phyloP scores from a whole-genome alignment of 2,329 filamentous ascomycete genomes.

The Mariannaea elegans region DNA sequence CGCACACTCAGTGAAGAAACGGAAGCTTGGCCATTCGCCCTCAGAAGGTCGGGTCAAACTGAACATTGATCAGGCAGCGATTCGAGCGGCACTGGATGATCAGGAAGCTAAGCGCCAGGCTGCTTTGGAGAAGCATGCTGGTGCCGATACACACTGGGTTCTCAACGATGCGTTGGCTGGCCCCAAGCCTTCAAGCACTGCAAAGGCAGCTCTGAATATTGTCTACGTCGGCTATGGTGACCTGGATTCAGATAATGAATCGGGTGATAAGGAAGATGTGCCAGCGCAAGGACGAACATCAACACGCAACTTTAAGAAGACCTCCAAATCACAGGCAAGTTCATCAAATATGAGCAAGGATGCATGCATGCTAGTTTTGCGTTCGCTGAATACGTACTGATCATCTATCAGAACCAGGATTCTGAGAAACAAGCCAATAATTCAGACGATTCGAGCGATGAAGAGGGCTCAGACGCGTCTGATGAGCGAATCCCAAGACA shows the following conservation, averaged over 20 bases:
- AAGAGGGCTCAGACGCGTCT: conserved; percentile 36
- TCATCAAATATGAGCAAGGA: not conserved
- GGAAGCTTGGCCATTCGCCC: conserved; percentile 56
- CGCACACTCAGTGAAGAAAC: conserved; percentile 68
- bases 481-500: conserved; percentile 36
- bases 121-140: conserved; percentile 68
- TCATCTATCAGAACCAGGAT: conserved; percentile 26
- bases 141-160: conserved; percentile 80
- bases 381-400: conserved; percentile 9
- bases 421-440: conserved; percentile 24
- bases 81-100: conserved; percentile 70
- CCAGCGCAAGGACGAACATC: conserved; percentile 48
- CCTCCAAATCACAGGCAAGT: conserved; percentile 41
- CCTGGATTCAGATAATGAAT: conserved; percentile 54
- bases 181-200: conserved; percentile 37
- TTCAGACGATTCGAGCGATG: conserved; percentile 40
- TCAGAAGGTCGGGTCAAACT: conserved; percentile 49
- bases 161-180: conserved; percentile 59
- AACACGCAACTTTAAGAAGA: conserved; percentile 45
- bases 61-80: conserved; percentile 64
- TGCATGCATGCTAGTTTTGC: no score
- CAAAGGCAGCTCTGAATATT: conserved; percentile 59
- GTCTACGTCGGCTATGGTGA: conserved; percentile 66
- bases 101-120: conserved; percentile 73
- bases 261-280: conserved; percentile 46